Evolutionary conservation across 495 filamentous ascomycete species (phyloP).

Genomic region (Talaromyces ruber): DNA sequence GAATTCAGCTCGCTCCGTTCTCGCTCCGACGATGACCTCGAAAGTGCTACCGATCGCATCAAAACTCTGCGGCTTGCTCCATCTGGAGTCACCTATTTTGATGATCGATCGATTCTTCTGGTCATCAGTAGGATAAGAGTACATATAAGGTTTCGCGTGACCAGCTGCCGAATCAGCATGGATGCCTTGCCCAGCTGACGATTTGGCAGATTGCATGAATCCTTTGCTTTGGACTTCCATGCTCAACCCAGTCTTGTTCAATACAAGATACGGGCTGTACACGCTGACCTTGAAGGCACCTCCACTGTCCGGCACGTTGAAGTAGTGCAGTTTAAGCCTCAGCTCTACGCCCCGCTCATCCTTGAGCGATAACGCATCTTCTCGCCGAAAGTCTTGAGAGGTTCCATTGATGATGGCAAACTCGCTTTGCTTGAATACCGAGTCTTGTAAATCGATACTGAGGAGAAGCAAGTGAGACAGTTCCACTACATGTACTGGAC

Average conservation of each 20-base stretch:
- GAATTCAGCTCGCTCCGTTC: slow-evolving; percentile 65
- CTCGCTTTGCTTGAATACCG: slow-evolving; percentile 86
- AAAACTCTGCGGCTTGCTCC: slow-evolving; percentile 97
- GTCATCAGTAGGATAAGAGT: slow-evolving; percentile 81
- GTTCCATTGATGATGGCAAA: slow-evolving; percentile 95
- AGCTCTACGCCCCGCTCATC: slow-evolving; percentile 73
- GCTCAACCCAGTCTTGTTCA: slow-evolving; percentile 90
- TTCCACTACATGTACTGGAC: slow-evolving; percentile 94
- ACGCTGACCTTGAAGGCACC: slow-evolving; percentile 94
- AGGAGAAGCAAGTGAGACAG: slow-evolving; percentile 85
- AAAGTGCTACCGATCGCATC: slow-evolving; percentile 93
- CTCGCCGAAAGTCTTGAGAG: slow-evolving; percentile 76
- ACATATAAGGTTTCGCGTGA: slow-evolving; percentile 85
- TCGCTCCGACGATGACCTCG: slow-evolving; percentile 72
- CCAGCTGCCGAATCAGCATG: slow-evolving; percentile 42
- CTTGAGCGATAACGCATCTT: slow-evolving; percentile 69
- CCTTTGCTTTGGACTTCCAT: slow-evolving; percentile 85
- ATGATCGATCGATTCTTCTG: slow-evolving; percentile 80
- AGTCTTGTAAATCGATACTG: slow-evolving; percentile 94
- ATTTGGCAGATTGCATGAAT: slow-evolving; percentile 71
- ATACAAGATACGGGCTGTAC: slow-evolving; percentile 84
- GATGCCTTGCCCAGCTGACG: slow-evolving; percentile 67
- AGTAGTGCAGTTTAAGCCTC: slow-evolving; percentile 83
- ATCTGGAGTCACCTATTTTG: slow-evolving; percentile 78
- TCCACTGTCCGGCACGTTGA: slow-evolving; percentile 83